Evolutionary conservation across 306 rosid species (phyloP), one percentile per base, ranked within the genome.

Genomic region (Vigna trinervia): DNA sequence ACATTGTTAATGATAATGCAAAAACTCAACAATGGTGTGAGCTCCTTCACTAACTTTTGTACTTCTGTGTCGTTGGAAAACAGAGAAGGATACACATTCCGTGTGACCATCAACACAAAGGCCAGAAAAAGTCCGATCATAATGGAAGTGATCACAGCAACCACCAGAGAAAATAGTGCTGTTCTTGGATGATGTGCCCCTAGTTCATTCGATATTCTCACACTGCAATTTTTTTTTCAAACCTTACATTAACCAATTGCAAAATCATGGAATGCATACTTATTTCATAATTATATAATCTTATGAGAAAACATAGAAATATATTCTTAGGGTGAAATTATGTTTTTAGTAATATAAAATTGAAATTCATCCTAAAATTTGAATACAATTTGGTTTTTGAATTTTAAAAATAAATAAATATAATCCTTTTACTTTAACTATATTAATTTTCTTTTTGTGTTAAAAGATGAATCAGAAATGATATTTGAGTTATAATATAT

Each of bases 181-280:
- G 90, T 83, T 85, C 92, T 89, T 30, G 96, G 96, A 53, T 89
- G 93, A 68, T 69, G 77, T 53, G 89, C 93, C 0, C 96, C 96
- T 53, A 91, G 80, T 75, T 91, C 96, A 30, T 91, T 91, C 0
- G 96, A 91, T 6, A 91, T 87, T 60, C 96, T 76, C 84, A 91
- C 96, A 30, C 96, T 91, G 82, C 73, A 48, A 2, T 30, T 63
- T 54, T 19, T 46, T n/a, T 63, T 14, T 22, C 4, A 30, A 43
- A 85, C 87, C 20, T 51, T 34, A 20, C 30, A 38, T 36, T 5
- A 36, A 36, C 41, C 22, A 63, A 36, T 1, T 41, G 8, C 46
- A 41, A 41, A 41, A 41, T 39, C 2, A 39, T 39, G 11, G 3
- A 38, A 38, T 6, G 9, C 8, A 39, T 39, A 6, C 8, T 39